Evolutionary conservation across 345 rosid genomes (phyloP), one percentile per base, ranked within the genome.

Genomic region (Lagerstroemia speciosa): DNA sequence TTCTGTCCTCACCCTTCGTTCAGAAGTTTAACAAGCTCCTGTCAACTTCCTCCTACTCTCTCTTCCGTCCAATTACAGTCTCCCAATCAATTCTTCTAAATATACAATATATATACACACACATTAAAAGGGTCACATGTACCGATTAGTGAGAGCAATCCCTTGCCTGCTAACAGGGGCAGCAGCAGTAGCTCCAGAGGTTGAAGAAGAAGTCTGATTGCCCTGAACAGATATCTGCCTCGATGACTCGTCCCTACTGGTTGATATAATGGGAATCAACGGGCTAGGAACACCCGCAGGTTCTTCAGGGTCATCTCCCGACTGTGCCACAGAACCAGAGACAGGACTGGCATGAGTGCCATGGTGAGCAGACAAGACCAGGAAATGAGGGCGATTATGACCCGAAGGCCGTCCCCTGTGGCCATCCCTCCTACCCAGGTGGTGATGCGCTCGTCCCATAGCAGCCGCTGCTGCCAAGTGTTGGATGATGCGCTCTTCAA

Each of bases 401-500:
- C 88, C 79, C 40, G 91, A 81, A 48, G 83, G 70, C 70, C 73
- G 79, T 66, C 73, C 77, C 65, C 88, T 74, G 37, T 78, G 86
- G 53, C 88, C 80, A 53, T 83, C 91, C 77, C 91, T 82, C 77
- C 85, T 67, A 78, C 88, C 76, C 70, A 68, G 68, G 65, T 80
- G 79, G 33, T 73, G 87, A 31, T 72, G 87, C 5, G 81, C 74
- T 69, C 94, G 81, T 69, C 88, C 85, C 82, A 83, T 85, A 68
- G 89, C 83, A 72, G 89, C 87, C 58, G 91, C 91, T 27, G 87
- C 84, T 57, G 94, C 87, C 72, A 89, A 68, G 75, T 89, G 91
- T 82, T 83, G 91, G 73, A 89, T 79, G 77, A 89, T 83, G n/a
- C 82, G 86, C 77, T 84, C 91, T 75, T 89, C 94, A 68, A 89